Conservation (phyloP, 768 basidiomycete species). For the Harrya chromipes region DNA sequence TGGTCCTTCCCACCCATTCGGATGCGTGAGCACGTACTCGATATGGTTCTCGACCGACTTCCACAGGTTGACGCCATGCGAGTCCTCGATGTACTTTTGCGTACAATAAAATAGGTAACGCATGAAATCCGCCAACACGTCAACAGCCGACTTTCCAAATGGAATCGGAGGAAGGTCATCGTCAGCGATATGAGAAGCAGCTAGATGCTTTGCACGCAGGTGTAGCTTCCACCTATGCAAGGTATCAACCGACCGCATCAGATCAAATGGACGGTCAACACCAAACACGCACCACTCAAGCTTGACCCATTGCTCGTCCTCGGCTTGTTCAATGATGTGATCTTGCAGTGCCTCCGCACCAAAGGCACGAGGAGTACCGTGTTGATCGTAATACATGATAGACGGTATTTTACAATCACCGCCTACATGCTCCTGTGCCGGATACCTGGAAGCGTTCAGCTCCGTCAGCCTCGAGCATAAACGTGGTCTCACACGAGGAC, state of each 20-base stretch:
- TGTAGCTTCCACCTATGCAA: conserved; percentile 36
- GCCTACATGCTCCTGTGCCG: conserved; percentile 41
- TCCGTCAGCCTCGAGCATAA: conserved; percentile 4
- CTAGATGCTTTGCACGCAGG: conserved; percentile 35
- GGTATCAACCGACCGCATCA: not conserved
- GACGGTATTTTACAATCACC: conserved; percentile 50
- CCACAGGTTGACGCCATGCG: conserved; percentile 48
- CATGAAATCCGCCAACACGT: conserved; percentile 48
- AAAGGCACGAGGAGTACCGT: conserved; percentile 38
- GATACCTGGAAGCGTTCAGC: conserved; percentile 26
- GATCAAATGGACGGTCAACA: not conserved
- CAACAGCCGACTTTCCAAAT: conserved; percentile 36
- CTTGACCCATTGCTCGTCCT: conserved; percentile 45
- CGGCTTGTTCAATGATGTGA: conserved; percentile 37
- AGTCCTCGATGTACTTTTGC: conserved; percentile 45
- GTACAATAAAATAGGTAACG: conserved; percentile 44
- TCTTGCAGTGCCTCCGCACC: conserved; percentile 46
- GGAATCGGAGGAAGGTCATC: conserved; percentile 42
- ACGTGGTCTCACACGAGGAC: conserved; percentile 11
- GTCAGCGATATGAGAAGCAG: conserved; percentile 30
- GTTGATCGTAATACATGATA: conserved; percentile 44
- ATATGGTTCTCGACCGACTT: conserved; percentile 39
- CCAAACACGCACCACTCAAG: conserved; percentile 39
- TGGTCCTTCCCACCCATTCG: conserved; percentile 62
- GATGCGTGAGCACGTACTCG: conserved; percentile 56